phyloP scores from a whole-genome alignment of 257 asterid species.

The Penstemon eatonii region DNA sequence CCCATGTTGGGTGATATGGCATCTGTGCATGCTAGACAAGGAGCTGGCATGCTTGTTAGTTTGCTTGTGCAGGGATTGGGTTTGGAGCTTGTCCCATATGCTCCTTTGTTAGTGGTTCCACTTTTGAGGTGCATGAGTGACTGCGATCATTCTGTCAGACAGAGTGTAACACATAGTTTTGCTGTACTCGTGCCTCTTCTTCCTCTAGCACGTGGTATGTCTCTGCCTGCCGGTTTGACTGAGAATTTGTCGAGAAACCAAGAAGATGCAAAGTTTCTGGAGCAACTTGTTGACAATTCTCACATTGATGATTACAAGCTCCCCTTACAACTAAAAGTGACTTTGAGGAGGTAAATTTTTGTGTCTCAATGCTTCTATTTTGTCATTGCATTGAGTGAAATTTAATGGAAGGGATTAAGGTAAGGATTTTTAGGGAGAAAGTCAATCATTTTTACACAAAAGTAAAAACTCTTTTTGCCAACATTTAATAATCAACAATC shows the following conservation, averaged over 20 bases:
- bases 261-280: slow-evolving; percentile 92
- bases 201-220: slow-evolving; percentile 89
- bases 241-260: slow-evolving; percentile 75
- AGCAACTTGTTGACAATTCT: slow-evolving; percentile 96
- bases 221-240: slow-evolving; percentile 76
- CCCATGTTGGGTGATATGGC: slow-evolving; percentile 92
- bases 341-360: slow-evolving; percentile 71
- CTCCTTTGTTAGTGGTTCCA: slow-evolving; percentile 96
- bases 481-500: too few species aligned
- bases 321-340: slow-evolving; percentile 80
- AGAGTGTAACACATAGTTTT: slow-evolving; percentile 97
- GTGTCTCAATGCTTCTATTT: slow-evolving; percentile 18
- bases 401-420: not conserved
- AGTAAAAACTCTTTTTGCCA: too few species aligned
- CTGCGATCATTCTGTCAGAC: slow-evolving; percentile 90
- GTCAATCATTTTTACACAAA: too few species aligned
- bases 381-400: slow-evolving; percentile 19
- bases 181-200: slow-evolving; percentile 97
- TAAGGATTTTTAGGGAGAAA: not conserved
- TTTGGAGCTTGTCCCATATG: slow-evolving; percentile 90
- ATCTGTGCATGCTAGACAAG: slow-evolving; percentile 94
- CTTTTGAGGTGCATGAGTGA: slow-evolving; percentile 97
- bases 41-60: slow-evolving; percentile 99
- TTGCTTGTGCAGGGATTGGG: slow-evolving; percentile 97
- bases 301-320: slow-evolving; percentile 94